phyloP scores from a whole-genome alignment of 176 grass and related monocot species.

The Dactylis glomerata region DNA sequence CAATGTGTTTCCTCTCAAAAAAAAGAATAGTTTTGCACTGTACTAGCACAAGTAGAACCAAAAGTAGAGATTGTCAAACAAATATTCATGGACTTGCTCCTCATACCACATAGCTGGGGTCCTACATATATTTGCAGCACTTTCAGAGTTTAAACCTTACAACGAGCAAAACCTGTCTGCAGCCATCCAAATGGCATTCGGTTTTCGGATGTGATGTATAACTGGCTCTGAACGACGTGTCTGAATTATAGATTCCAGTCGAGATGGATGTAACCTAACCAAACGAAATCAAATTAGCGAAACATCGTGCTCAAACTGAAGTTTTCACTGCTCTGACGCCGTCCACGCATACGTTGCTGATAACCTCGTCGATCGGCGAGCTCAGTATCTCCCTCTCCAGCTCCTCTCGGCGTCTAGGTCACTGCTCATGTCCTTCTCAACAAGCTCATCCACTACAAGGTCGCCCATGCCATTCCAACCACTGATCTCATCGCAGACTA shows the following conservation, averaged over 20 bases:
- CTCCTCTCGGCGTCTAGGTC: slow-evolving; percentile 57
- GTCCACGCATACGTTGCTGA: slow-evolving; percentile 47
- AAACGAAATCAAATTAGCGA: slow-evolving; percentile 32
- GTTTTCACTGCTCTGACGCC: slow-evolving; percentile 32
- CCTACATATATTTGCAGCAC: not conserved
- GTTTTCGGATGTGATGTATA: slow-evolving; percentile 15
- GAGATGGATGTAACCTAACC: slow-evolving; percentile 23
- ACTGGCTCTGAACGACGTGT: not conserved
- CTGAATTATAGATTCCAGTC: slow-evolving; percentile 21
- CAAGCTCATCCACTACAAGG: slow-evolving; percentile 63
- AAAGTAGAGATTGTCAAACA: not conserved
- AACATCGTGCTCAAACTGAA: slow-evolving; percentile 27
- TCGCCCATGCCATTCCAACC: slow-evolving; percentile 65
- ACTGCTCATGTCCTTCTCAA: slow-evolving; percentile 79
- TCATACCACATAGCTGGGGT: not conserved
- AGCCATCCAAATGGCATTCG: not conserved
- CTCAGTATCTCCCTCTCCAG: slow-evolving; percentile 53
- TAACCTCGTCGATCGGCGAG: slow-evolving; percentile 68
- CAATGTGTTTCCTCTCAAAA: no score
- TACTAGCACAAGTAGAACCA: not conserved
- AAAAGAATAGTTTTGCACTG: not conserved
- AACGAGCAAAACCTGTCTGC: not conserved
- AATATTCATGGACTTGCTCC: not conserved
- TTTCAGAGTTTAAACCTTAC: not conserved
- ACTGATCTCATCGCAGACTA: slow-evolving; percentile 52